Evolutionary conservation across 768 basidiomycete species (phyloP), one percentile per base, ranked within the genome.

Genomic region (Xerocomellus chrysenteron): DNA sequence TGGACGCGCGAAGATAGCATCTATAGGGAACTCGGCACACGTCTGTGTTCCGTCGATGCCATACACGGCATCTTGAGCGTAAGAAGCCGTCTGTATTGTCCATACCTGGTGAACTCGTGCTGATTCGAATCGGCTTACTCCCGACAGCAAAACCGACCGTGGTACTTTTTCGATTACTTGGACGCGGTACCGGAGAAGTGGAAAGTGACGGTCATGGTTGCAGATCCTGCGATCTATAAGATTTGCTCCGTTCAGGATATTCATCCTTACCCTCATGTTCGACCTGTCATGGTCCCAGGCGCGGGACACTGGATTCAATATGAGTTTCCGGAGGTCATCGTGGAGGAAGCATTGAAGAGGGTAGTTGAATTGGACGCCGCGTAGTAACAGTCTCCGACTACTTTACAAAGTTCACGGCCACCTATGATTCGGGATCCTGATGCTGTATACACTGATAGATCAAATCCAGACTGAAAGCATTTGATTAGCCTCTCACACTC

Each of bases 291-390:
- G 9, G 50, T 70, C 2, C 55, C 60, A 0, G 64, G 66, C 0
- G 57, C 59, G 3, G 57, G 58, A 2, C 69, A 70, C 44, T 72
- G 62, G 60, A 65, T 72, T 17, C 70, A 70, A 35, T 56, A 36
- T 21, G 69, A 72, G 33, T 57, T 62, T 28, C 68, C 68, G 0
- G 56, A 71, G 8, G 50, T 48, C 26, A 58, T 69, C 0, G 56
- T 70, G 6, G 43, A 61, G 17, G 58, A 56, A 33, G 65, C 60
- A 14, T 45, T 62, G 21, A 59, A 57, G 50, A 55, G 52, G 10
- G 54, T 61, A 4, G 53, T 55, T 28, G 56, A 65, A 30, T 42
- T 64, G 40, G 52, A 54, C 4, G 37, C 10, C 10, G 19, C 8
- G 21, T 21, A 21, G 21, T 21, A 21, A 21, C 14, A 13, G 1